These are phyloP conservation scores for Euphorbia schlechtendalii DNA, from an alignment of 441 rosid genomes.

Conservation along the genomic window DNA sequence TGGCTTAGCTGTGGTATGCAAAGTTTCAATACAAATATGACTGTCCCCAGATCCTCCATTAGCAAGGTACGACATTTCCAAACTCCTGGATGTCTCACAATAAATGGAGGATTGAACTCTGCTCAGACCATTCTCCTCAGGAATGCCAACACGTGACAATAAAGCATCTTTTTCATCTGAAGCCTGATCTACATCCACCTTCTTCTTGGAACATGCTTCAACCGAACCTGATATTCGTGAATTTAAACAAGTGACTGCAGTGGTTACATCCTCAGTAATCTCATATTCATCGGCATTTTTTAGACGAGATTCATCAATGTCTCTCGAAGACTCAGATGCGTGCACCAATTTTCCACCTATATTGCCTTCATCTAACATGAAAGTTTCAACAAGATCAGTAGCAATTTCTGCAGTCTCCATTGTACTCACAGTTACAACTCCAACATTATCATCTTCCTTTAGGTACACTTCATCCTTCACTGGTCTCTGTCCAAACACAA, in stretches of 20 bases:
- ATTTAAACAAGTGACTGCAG: constrained; percentile 20
- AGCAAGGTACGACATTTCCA: constrained; percentile 24
- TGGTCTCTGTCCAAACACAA: constrained; percentile 61
- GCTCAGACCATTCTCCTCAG: constrained; percentile 22
- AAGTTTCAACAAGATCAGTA: constrained; percentile 41
- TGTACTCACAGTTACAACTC: constrained; percentile 36
- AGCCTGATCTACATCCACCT: constrained; percentile 22
- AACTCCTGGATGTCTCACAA: constrained; percentile 33
- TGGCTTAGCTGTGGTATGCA: constrained; percentile 23
- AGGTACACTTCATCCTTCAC: constrained; percentile 27
- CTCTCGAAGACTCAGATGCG: constrained; percentile 33
- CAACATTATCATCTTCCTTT: constrained; percentile 29
- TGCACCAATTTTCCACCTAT: constrained; percentile 27
- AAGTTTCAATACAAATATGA: constrained; percentile 27
- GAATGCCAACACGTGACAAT: constrained; percentile 15
- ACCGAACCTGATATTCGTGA: constrained; percentile 19
- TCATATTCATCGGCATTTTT: constrained; percentile 20
- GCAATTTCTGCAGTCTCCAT: constrained; percentile 81
- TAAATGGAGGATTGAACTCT: constrained; percentile 28
- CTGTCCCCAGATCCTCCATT: constrained; percentile 32
- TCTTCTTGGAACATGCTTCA: constrained; percentile 24
- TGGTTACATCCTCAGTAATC: constrained; percentile 10
- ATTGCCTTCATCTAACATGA: constrained; percentile 21
- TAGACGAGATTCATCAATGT: constrained; percentile 18
- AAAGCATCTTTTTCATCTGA: constrained; percentile 23